Evolutionary conservation across 129 eudicot genomes (phyloP).

Genomic region (Helianthus tuberosus): DNA sequence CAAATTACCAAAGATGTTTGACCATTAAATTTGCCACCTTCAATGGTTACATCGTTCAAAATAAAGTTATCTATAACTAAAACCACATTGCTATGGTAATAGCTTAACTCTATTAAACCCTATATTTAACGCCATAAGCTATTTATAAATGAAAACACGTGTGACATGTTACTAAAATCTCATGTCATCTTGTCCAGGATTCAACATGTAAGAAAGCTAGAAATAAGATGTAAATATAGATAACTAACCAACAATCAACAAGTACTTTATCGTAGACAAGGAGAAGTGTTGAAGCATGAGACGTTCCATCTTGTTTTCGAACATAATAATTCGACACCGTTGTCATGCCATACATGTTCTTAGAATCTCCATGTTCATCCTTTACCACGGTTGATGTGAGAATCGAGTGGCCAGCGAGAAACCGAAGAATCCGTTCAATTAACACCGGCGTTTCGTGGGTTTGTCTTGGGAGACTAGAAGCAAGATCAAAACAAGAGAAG

Average conservation of each 20-base stretch:
- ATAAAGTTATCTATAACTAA: not conserved
- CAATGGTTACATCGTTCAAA: no score
- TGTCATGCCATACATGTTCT: slow-evolving; percentile 40
- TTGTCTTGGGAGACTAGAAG: slow-evolving; percentile 26
- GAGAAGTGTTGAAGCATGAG: slow-evolving; percentile 18
- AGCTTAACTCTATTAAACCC: not conserved
- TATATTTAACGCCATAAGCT: not conserved
- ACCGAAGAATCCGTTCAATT: slow-evolving; percentile 51
- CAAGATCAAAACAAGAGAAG: slow-evolving; percentile 40
- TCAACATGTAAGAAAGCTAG: not conserved
- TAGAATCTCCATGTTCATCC: slow-evolving; percentile 22
- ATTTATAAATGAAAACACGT: not conserved
- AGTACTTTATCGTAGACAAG: slow-evolving; percentile 22
- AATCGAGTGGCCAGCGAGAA: slow-evolving; percentile 44
- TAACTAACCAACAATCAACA: slow-evolving; percentile 33
- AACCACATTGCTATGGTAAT: not conserved
- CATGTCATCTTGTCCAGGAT: no score
- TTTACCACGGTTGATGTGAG: slow-evolving; percentile 28
- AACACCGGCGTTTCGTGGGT: slow-evolving; percentile 32
- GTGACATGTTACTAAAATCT: no score
- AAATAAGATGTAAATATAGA: slow-evolving; percentile 4
- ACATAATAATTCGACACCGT: slow-evolving; percentile 33
- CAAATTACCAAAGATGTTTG: no score
- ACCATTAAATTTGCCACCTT: no score
- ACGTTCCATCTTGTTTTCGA: slow-evolving; percentile 22